A percentile compares a stretch with the other conserved stretches of the same genome.
These are phyloP conservation scores for Astraeus odoratus DNA, from an alignment of 768 basidiomycete species.

Conservation along the genomic window DNA sequence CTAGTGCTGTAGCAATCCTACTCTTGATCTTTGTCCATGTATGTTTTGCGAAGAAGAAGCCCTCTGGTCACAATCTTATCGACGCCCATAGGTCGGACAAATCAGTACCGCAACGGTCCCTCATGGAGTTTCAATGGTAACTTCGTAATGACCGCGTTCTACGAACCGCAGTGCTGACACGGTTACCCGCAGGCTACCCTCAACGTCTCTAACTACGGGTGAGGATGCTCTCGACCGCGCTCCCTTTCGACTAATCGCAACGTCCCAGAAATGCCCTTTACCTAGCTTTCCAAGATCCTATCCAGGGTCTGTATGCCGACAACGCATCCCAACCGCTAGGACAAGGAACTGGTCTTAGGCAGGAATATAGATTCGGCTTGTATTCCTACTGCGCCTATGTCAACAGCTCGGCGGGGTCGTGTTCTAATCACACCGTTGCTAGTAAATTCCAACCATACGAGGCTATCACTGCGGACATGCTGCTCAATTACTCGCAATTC, in stretches of 20 bases:
- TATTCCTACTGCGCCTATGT: constrained; percentile 76
- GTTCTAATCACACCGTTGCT: constrained; percentile 55
- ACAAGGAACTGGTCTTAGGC: constrained; percentile 51
- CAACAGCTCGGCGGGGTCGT: constrained; percentile 50
- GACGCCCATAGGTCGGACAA: constrained; percentile 59
- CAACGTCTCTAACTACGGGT: constrained; percentile 71
- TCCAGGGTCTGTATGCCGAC: constrained; percentile 56
- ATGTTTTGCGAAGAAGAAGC: constrained; percentile 25
- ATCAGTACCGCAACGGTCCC: constrained; percentile 72
- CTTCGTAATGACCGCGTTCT: constrained; percentile 20
- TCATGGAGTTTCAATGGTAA: constrained; percentile 68
- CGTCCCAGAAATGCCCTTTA: constrained; percentile 42
- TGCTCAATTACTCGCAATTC: constrained; percentile 49
- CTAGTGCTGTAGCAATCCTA: constrained; percentile 31
- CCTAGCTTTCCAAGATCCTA: constrained; percentile 47
- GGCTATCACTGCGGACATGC: constrained; percentile 62
- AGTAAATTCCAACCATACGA: constrained; percentile 59
- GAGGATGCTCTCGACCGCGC: constrained; percentile 13
- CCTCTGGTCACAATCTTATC: constrained; percentile 18
- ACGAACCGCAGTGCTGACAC: no score
- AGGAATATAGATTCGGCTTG: constrained; percentile 71
- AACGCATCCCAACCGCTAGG: constrained; percentile 60
- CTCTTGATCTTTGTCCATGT: constrained; percentile 82
- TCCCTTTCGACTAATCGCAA: not conserved
- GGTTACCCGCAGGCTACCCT: constrained; percentile 45